phyloP scores from a whole-genome alignment of 108 stramenopile species.

The Aurantiochytrium sp. region DNA sequence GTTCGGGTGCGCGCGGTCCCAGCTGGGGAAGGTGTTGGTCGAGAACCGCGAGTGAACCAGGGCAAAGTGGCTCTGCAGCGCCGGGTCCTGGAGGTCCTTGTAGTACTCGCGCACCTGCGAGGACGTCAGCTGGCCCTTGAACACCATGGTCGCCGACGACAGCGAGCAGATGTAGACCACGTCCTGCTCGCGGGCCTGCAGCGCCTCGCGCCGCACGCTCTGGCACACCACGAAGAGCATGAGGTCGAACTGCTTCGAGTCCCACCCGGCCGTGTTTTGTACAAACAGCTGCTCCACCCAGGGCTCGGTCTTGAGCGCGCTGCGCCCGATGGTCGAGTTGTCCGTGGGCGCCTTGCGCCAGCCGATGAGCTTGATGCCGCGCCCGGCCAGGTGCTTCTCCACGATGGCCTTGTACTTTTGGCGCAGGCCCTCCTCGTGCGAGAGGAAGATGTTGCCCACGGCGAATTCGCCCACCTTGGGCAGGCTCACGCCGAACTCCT shows the following conservation, averaged over 20 bases:
- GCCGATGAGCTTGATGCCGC: conserved; percentile 71
- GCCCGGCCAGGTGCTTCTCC: conserved; percentile 70
- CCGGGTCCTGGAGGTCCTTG: conserved; percentile 72
- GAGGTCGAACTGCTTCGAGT: conserved; percentile 68
- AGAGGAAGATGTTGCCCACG: conserved; percentile 89
- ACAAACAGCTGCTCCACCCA: conserved; percentile 32
- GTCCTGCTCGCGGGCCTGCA: background rate
- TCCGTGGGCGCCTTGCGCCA: conserved; percentile 58
- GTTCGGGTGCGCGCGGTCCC: conserved; percentile 91
- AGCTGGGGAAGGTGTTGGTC: conserved; percentile 90
- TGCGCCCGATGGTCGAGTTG: conserved; percentile 25
- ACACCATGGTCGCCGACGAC: conserved; percentile 76
- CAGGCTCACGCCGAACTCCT: conserved; percentile 66
- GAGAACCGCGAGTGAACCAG: conserved; percentile 85
- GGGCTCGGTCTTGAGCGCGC: conserved; percentile 31
- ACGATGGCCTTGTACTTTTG: conserved; percentile 47
- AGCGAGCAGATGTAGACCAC: conserved; percentile 80
- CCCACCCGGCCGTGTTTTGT: conserved; percentile 5
- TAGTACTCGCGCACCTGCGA: conserved; percentile 87
- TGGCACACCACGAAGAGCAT: conserved; percentile 50
- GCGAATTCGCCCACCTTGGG: conserved; percentile 79
- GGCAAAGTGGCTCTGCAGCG: conserved; percentile 74
- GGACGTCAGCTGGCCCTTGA: conserved; percentile 90
- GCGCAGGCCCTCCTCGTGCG: conserved; percentile 69
- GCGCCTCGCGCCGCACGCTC: conserved; percentile 28